Evolutionary conservation across 2,329 filamentous ascomycete species (phyloP).

Genomic region (Neofusicoccum sp.): DNA sequence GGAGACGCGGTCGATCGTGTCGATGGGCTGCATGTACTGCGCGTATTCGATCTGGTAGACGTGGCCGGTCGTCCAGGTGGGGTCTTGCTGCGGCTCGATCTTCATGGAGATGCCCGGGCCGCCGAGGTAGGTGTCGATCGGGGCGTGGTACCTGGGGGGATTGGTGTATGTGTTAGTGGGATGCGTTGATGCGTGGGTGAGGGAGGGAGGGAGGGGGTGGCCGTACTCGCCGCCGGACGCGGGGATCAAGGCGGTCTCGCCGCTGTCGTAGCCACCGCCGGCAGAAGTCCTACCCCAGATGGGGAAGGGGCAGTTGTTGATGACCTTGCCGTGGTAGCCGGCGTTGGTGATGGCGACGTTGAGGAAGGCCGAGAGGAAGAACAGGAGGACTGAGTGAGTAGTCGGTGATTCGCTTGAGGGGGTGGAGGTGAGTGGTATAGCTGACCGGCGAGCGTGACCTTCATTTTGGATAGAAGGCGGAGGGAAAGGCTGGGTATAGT

Average conservation of each 20-base stretch:
- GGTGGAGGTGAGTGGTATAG: neutral
- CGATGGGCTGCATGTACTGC: neutral
- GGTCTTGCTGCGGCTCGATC: neutral
- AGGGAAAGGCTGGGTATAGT: neutral
- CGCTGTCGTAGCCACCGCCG: neutral
- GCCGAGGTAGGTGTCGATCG: neutral
- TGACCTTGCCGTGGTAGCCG: neutral
- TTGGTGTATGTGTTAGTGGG: neutral
- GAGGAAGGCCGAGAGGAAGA: neutral
- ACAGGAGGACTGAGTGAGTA: neutral
- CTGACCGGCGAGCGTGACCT: neutral
- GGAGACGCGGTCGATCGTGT: neutral
- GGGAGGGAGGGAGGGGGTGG: neutral
- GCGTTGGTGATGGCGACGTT: neutral
- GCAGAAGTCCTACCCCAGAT: neutral
- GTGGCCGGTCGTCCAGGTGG: neutral
- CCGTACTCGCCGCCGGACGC: neutral
- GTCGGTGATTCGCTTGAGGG: too few species aligned
- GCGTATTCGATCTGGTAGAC: conserved; percentile 1
- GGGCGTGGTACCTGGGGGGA: too few species aligned
- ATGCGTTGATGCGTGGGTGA: neutral
- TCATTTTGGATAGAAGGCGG: neutral
- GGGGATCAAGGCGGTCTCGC: neutral
- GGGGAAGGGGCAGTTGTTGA: neutral
- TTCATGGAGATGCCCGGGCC: neutral